A percentile compares a stretch with the other conserved stretches of the same genome.
phyloP scores from a whole-genome alignment of 352 stramenopile genomes.

The Phytophthora hibernalis region DNA sequence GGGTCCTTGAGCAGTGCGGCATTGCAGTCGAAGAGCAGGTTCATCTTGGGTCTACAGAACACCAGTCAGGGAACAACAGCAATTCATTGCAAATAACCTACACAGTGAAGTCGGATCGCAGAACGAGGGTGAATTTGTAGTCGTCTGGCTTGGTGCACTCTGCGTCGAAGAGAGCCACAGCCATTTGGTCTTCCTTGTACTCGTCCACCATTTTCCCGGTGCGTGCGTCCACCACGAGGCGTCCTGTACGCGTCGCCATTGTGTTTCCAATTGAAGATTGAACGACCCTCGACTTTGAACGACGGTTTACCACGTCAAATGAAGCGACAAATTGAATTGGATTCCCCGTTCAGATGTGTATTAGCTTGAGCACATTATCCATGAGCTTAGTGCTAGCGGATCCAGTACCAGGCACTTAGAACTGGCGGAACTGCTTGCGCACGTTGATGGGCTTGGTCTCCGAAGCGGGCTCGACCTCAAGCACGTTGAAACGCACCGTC shows the following conservation, averaged over 20 bases:
- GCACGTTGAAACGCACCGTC: constrained; percentile 99
- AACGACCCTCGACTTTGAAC: constrained; percentile 4
- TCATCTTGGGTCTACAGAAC: constrained; percentile 53
- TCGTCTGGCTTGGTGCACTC: constrained; percentile 41
- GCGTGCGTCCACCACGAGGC: constrained; percentile 55
- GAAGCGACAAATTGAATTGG: not conserved
- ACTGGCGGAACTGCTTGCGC: constrained; percentile 99
- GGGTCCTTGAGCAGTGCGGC: constrained; percentile 67
- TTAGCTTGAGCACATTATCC: constrained; percentile 20
- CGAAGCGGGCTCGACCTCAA: constrained; percentile 94
- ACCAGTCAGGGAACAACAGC: not conserved
- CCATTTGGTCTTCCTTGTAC: constrained; percentile 74
- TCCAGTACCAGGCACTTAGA: constrained; percentile 74
- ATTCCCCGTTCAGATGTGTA: constrained; percentile 36
- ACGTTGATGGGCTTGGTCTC: constrained; percentile 97
- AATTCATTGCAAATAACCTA: constrained; percentile 27
- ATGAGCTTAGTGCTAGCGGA: constrained; percentile 8
- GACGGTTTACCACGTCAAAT: not conserved
- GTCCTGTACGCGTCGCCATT: constrained; percentile 70
- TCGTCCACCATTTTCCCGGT: constrained; percentile 74
- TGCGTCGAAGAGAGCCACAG: constrained; percentile 62
- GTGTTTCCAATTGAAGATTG: constrained; percentile 1
- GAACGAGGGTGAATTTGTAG: constrained; percentile 54
- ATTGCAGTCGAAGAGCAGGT: constrained; percentile 70
- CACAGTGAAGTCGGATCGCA: constrained; percentile 69